Evolutionary conservation across 2,329 filamentous ascomycete species (phyloP).

Genomic region (Epichloe brachyelytri): DNA sequence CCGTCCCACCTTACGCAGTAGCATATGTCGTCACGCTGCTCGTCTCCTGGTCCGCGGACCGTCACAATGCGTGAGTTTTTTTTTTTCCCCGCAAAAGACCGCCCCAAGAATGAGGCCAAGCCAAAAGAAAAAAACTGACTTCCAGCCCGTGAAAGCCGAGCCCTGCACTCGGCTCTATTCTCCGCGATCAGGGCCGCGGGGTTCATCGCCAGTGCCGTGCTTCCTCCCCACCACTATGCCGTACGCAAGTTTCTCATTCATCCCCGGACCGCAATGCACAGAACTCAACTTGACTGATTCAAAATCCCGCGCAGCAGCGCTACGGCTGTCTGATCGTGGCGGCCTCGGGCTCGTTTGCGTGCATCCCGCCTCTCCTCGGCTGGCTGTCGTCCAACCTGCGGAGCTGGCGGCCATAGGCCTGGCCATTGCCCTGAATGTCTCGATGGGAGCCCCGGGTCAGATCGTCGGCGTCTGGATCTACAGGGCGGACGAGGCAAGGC

Average conservation of each 20-base stretch:
- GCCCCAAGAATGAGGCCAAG: no score
- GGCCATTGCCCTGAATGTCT: conserved; percentile 58
- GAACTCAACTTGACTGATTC: no score
- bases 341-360: conserved; percentile 52
- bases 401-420: conserved; percentile 50
- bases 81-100: no score
- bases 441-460: conserved; percentile 53
- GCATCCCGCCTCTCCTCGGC: conserved; percentile 56
- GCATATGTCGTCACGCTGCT: conserved; percentile 31
- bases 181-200: conserved; percentile 32
- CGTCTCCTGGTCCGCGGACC: conserved; percentile 48
- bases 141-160: conserved; percentile 15
- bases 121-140: no score
- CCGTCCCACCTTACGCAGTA: conserved; percentile 51
- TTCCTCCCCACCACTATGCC: conserved; percentile 35
- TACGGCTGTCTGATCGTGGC: conserved; percentile 60
- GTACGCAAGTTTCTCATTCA: conserved; percentile 16
- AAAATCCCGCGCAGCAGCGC: conserved; percentile 37
- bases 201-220: conserved; percentile 48
- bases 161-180: conserved; percentile 28
- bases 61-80: conserved; percentile 32
- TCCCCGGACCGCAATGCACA: no score
- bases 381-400: conserved; percentile 58
- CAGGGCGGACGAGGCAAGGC: conserved; percentile 44
- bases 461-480: conserved; percentile 67